Conservation (phyloP, 2,329 filamentous ascomycete species). For the Nemania diffusa region DNA sequence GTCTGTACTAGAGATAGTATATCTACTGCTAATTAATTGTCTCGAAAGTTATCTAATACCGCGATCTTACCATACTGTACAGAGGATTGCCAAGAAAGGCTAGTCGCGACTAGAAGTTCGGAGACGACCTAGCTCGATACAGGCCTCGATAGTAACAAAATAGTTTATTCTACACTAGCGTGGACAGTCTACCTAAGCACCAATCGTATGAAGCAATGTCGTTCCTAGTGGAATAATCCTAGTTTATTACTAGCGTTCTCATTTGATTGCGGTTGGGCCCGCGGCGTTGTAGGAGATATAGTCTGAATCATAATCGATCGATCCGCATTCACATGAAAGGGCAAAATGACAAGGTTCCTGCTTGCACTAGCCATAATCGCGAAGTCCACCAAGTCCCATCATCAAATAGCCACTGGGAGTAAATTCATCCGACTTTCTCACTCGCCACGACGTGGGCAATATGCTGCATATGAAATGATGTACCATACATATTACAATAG, state of each 20-base stretch:
- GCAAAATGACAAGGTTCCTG: constrained; percentile 3
- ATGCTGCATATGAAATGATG: not conserved
- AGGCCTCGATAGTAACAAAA: too few species aligned
- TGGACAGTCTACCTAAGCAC: not conserved
- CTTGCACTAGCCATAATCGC: not conserved
- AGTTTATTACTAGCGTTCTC: not conserved
- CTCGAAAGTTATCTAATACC: not conserved
- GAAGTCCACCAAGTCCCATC: not conserved
- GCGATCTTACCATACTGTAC: not conserved
- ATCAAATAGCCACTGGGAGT: constrained; percentile 11
- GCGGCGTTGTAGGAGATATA: not conserved
- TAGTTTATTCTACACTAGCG: not conserved
- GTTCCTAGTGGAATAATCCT: not conserved
- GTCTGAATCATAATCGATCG: constrained; percentile 5
- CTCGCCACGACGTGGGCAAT: constrained; percentile 8
- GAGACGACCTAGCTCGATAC: not conserved
- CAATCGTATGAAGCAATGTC: constrained; percentile 1
- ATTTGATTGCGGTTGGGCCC: constrained; percentile 23
- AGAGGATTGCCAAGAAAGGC: constrained; percentile 5
- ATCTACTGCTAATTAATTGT: too few species aligned
- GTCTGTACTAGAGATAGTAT: not conserved
- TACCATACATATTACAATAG: too few species aligned
- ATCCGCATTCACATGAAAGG: constrained; percentile 22
- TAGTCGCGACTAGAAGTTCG: not conserved
- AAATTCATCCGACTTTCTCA: constrained; percentile 16